Base-by-base conservation (phyloP, 306 rosid species). In the Trifolium pratense region DNA sequence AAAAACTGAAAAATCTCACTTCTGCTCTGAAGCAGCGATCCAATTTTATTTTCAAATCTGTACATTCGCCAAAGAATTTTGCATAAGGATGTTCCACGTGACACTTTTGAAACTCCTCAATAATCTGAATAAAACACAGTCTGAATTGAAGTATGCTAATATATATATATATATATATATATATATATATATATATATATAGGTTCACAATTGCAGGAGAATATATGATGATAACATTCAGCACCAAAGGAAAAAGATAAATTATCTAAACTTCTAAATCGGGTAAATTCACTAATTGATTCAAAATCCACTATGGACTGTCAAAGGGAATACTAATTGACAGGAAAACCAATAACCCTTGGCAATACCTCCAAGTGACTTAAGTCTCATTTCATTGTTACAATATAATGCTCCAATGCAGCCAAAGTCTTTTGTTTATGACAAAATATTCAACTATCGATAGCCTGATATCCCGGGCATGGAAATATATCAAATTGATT, bases 1-100 rank as follows among this genome's bases (percentile, higher is more conserved):
- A 3, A 61, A 25, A 31, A 31, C 23, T 14, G 9, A 3, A 52
- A 71, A 67, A 55, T 58, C 91, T 86, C 76, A 91, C 98, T 81
- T 93, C 98, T 79, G 87, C 80, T 76, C 97, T 85, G 70, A 93
- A 93, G 77, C 98, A 93, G 40, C 88, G 94, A 83, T 91, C 98
- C 72, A 91, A 87, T 90, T 91, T 89, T 71, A 91, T 85, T 78
- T 93, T 93, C 70, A 93, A 83, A 84, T 89, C 86, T 43, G 98
- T 93, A 81, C 98, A 93, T 83, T 91, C 84, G 63, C 97, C 98
- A 31, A 88, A 86, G 78, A 93, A 91, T 78, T 93, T 93, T 45
- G 52, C 87, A 76, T 80, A 1, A 26, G 97, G 97, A 79, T 93
- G 96, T 58, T 91, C 97, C 1, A 73, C 11, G 80, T 93, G 98